Evolutionary conservation across 2,329 filamentous ascomycete species (phyloP).

Genomic region (Amauroascus verrucosus): DNA sequence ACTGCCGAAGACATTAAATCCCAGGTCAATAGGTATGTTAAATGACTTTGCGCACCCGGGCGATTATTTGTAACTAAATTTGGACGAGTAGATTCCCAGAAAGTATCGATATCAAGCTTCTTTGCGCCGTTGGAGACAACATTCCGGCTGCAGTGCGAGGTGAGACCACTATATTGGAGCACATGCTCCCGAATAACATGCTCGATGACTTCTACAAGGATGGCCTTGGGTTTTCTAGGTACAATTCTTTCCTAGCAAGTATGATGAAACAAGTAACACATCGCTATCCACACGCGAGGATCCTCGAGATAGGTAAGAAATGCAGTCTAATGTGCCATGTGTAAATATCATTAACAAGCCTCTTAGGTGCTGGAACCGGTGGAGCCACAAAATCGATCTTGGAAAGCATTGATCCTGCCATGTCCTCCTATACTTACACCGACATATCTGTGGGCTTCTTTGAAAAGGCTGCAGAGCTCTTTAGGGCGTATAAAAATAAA

Average conservation of each 20-base stretch:
- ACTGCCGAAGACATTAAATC: slow-evolving; percentile 10
- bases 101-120: slow-evolving; percentile 1
- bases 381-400: slow-evolving; percentile 33
- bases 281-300: slow-evolving; percentile 35
- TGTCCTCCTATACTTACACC: slow-evolving; percentile 38
- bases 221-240: slow-evolving; percentile 8
- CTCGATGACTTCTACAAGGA: slow-evolving; percentile 15
- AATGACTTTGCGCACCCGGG: not conserved
- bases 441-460: slow-evolving; percentile 39
- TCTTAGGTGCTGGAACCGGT: slow-evolving; percentile 38
- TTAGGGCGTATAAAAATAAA: slow-evolving; percentile 20
- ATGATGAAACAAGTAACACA: slow-evolving; percentile 30
- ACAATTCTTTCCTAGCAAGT: slow-evolving; percentile 21
- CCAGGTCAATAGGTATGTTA: not conserved
- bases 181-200: slow-evolving; percentile 6
- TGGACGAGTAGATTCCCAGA: slow-evolving; percentile 19
- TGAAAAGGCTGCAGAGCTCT: slow-evolving; percentile 25
- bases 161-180: slow-evolving; percentile 27
- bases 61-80: not conserved
- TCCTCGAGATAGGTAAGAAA: slow-evolving; percentile 32
- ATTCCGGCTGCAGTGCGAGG: slow-evolving; percentile 26
- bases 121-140: slow-evolving; percentile 21
- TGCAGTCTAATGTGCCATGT: slow-evolving; percentile 9
- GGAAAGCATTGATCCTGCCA: slow-evolving; percentile 22
- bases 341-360: slow-evolving; percentile 5